Base-by-base conservation (phyloP, 176 grass and related monocot species). In the Zea luxurians region DNA sequence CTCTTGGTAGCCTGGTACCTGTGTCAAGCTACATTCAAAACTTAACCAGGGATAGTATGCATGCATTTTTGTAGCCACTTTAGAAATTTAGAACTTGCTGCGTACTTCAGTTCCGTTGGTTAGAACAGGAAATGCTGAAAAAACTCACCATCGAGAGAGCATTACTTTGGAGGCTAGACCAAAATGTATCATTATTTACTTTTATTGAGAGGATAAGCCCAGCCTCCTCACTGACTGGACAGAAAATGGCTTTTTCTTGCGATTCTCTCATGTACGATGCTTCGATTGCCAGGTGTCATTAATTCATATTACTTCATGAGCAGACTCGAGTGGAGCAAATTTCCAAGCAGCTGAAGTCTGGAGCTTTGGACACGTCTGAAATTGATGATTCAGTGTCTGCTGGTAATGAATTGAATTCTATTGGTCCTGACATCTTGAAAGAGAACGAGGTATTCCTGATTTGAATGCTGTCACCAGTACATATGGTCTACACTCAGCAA, bases 271-370 rank as follows among this genome's bases (percentile, higher is more conserved):
- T 83, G 68, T 82, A 84, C 82, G 71, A 86, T 83, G 84, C 79
- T 91, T 97, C 62, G 55, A 82, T 83, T 88, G 70, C 91, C 87
- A 83, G 85, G 84, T 85, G 64, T 84, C 84, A 90, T 86, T 98
- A 90, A 94, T 73, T 92, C 82, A 86, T 40, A 86, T 79, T 88
- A 94, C 66, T 94, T 72, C 83, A 82, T 92, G 85, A 88, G 61
- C 95, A 98, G 95, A 90, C 59, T 85, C 89, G 89, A 81, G 61
- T 98, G 85, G 95, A 90, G 78, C 91, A 98, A 90, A 98, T 98
- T 70, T 89, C 78, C 64, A 80, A 89, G 86, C 74, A 74, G 71
- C 81, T 98, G 80, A 88, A 90, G 76, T 76, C 85, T 62, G 85
- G 70, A 88, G 69, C 77, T 83, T 16, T 76, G 72, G 87, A 92